Percentiles rank a stretch among this genome's conserved stretches.
Conservation (phyloP, 179 eudicot genomes). For the Silene vulgaris region DNA sequence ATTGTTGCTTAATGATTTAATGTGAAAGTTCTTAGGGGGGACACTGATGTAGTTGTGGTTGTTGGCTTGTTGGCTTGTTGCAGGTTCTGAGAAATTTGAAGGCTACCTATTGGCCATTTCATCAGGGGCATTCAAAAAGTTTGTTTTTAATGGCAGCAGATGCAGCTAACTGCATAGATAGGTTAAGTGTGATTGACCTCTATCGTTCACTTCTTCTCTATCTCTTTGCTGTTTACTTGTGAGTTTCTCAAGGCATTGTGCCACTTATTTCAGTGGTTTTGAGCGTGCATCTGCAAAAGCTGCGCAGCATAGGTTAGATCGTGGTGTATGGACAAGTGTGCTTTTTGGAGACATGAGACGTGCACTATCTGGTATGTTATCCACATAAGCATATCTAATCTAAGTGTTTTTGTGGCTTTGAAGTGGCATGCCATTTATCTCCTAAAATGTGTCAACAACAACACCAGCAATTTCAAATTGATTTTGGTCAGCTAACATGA, state of each 20-base stretch:
- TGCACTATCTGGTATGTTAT: conserved; percentile 68
- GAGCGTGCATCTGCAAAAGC: conserved; percentile 87
- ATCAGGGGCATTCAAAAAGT: conserved; percentile 57
- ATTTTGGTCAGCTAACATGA: too few species aligned
- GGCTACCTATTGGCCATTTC: conserved; percentile 87
- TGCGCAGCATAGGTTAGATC: conserved; percentile 77
- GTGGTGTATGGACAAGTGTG: conserved; percentile 94
- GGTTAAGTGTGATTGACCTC: conserved; percentile 27
- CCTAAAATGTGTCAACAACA: not conserved
- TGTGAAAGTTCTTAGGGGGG: not conserved
- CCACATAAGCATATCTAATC: not conserved
- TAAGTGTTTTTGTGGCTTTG: not conserved
- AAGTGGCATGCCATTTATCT: not conserved
- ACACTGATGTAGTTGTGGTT: not conserved
- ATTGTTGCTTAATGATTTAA: not conserved
- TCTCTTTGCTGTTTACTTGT: conserved; percentile 15
- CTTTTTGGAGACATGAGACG: conserved; percentile 87
- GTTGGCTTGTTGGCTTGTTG: conserved; percentile 17
- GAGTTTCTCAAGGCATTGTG: conserved; percentile 12
- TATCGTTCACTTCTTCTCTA: conserved; percentile 1
- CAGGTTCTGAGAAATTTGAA: conserved; percentile 73
- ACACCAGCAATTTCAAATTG: too few species aligned
- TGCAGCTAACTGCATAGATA: conserved; percentile 60
- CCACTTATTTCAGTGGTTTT: conserved; percentile 43
- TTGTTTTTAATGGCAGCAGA: conserved; percentile 77